These are phyloP conservation scores for Babesia divergens DNA, from an alignment of 169 alveolate genomes.

Conservation along the genomic window DNA sequence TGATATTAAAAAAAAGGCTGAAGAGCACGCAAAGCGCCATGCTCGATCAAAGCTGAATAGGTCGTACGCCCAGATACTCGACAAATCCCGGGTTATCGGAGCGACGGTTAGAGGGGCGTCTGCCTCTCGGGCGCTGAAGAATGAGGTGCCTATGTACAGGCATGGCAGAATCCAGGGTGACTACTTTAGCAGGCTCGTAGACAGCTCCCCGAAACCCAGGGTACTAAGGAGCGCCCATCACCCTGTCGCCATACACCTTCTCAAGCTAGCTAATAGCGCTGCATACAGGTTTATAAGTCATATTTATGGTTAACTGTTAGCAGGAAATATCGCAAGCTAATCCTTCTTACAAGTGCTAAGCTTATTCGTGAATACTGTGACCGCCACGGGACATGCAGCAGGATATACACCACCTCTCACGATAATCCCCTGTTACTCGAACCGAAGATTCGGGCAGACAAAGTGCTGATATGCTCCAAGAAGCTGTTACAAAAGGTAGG, in stretches of 20 bases:
- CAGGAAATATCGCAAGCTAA: slow-evolving; percentile 57
- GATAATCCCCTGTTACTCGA: slow-evolving; percentile 49
- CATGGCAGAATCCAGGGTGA: neutral
- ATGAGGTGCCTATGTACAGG: neutral
- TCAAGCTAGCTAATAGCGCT: slow-evolving; percentile 53
- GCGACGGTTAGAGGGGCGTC: neutral
- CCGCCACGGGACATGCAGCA: slow-evolving; percentile 50
- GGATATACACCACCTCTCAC: slow-evolving; percentile 61
- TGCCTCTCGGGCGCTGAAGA: neutral
- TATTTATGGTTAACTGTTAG: neutral
- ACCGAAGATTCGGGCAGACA: slow-evolving; percentile 34
- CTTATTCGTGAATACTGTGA: slow-evolving; percentile 57
- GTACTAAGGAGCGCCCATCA: slow-evolving; percentile 52
- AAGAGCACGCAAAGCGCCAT: slow-evolving; percentile 12
- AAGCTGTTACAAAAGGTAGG: slow-evolving; percentile 54
- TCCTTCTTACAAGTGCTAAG: slow-evolving; percentile 52
- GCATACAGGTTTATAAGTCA: slow-evolving; percentile 39
- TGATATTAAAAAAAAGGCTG: slow-evolving; percentile 18
- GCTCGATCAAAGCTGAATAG: slow-evolving; percentile 7
- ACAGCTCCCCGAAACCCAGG: slow-evolving; percentile 64
- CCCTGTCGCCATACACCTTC: slow-evolving; percentile 58
- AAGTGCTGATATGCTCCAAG: slow-evolving; percentile 47
- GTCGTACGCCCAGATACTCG: neutral
- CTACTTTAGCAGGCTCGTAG: slow-evolving; percentile 53
- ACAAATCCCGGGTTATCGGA: neutral